Evolutionary conservation across 2,329 filamentous ascomycete species (phyloP), one percentile per base, ranked within the genome.

Genomic region (Cadophora sp.): DNA sequence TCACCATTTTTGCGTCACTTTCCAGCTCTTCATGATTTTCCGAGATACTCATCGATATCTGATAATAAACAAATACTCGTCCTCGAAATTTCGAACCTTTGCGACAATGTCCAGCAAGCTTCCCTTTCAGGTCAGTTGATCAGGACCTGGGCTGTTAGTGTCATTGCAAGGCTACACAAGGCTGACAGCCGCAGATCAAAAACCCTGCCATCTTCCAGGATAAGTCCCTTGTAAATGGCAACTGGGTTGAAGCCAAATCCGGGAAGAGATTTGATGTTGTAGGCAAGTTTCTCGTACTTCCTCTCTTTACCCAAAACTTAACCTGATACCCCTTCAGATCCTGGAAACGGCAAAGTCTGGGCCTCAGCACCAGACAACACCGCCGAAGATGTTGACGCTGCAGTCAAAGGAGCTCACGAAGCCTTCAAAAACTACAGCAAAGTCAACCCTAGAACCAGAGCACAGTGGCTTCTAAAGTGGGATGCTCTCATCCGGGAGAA

Each of bases 391-490:
- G 88, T 91, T 65, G 85, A 89, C 68, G 78, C 77, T 4, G 85
- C 89, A 1, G 87, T 91, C 7, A 79, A 87, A 73, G 83, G 84
- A 51, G 85, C 89, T 0, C 82, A 90, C 68, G 79, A 79, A n/a
- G 87, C 87, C 4, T 92, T 92, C 73, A 79, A 87, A 70, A 79
- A 79, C 24, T 92, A 86, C 79, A 83, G 82, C 67, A 89, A 87
- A 70, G 79, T 84, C 65, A 90, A 85, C 71, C 89, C 90, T 0
- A 83, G 87, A 19, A 82, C 83, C 63, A 84, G 89, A 64, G 89
- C 89, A 1, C 85, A 90, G 73, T 85, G 86, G 78, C 80, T 92
- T 11, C 78, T 89, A 65, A 87, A 87, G 77, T 92, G 89, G 88
- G 86, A 91, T 77, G 77, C 83, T 3, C 81, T 92, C 65, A 90